Evolutionary conservation across 371 early-diverging fungal species (phyloP).

Genomic region (Chytridium lagenaria): DNA sequence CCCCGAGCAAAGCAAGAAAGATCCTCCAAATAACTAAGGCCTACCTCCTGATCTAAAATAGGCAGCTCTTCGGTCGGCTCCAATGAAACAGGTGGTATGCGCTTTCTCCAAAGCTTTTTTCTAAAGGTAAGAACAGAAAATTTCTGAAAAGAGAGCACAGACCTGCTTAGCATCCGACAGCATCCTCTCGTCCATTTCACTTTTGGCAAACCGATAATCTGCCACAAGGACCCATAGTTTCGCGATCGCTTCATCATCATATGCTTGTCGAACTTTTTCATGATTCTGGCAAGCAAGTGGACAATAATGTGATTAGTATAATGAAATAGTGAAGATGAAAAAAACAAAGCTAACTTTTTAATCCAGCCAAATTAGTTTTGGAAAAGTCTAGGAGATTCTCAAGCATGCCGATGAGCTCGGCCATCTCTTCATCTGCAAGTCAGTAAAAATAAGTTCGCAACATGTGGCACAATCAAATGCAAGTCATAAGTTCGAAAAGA

Average conservation of each 20-base stretch:
- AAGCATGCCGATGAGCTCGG: constrained; percentile 54
- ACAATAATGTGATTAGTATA: background rate
- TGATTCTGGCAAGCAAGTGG: constrained; percentile 48
- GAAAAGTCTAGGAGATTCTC: constrained; percentile 65
- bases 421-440: constrained; percentile 40
- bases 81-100: constrained; percentile 26
- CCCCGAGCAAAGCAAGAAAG: background rate
- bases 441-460: background rate
- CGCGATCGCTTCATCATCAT: constrained; percentile 41
- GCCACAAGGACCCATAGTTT: constrained; percentile 62
- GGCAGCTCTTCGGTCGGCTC: constrained; percentile 23
- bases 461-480: background rate
- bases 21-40: background rate
- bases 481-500: background rate
- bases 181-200: constrained; percentile 61
- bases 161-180: constrained; percentile 57
- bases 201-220: constrained; percentile 57
- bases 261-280: constrained; percentile 68
- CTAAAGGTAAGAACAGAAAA: too few relatives aligned
- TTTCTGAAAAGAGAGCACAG: background rate
- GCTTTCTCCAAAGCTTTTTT: constrained; percentile 27
- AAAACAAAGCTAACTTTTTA: too few relatives aligned
- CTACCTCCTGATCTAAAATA: constrained; percentile 18
- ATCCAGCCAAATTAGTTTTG: constrained; percentile 62
- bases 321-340: background rate